A percentile compares a stretch with the other conserved stretches of the same genome.
Evolutionary conservation across 2,329 filamentous ascomycete genomes (phyloP).

Genomic region (Hymenoscyphus fructigenus): DNA sequence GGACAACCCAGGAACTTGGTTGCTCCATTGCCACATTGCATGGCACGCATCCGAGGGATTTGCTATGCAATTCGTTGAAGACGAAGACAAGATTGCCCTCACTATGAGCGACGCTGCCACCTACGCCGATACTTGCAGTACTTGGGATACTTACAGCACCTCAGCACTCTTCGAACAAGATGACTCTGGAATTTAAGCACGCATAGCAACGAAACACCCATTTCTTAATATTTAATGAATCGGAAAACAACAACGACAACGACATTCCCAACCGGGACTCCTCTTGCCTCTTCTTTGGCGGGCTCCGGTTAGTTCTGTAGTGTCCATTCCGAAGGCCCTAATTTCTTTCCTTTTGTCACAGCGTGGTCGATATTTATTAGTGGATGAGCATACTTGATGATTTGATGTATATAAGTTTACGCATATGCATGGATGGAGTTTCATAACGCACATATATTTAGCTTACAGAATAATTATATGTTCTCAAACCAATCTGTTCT

Average conservation of each 20-base stretch:
- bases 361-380: not conserved
- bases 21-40: slow-evolving; percentile 40
- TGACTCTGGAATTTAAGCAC: slow-evolving; percentile 32
- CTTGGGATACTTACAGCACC: slow-evolving; percentile 26
- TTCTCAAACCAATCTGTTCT: not conserved
- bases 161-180: slow-evolving; percentile 24
- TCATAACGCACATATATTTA: not conserved
- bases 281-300: not conserved
- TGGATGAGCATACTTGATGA: not conserved
- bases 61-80: slow-evolving; percentile 50
- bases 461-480: not conserved
- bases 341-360: not conserved
- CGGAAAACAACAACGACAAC: not conserved
- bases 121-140: slow-evolving; percentile 26
- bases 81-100: slow-evolving; percentile 25
- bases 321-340: not conserved
- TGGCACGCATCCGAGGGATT: slow-evolving; percentile 58
- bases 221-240: not conserved
- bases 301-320: too few species aligned
- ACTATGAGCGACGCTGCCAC: slow-evolving; percentile 14
- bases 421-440: not conserved
- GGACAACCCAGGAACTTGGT: slow-evolving; percentile 37
- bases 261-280: not conserved
- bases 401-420: not conserved
- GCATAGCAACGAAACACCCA: not conserved